Evolutionary conservation across 371 early-diverging fungal genomes (phyloP).

Genomic region (Mortierella sp.): DNA sequence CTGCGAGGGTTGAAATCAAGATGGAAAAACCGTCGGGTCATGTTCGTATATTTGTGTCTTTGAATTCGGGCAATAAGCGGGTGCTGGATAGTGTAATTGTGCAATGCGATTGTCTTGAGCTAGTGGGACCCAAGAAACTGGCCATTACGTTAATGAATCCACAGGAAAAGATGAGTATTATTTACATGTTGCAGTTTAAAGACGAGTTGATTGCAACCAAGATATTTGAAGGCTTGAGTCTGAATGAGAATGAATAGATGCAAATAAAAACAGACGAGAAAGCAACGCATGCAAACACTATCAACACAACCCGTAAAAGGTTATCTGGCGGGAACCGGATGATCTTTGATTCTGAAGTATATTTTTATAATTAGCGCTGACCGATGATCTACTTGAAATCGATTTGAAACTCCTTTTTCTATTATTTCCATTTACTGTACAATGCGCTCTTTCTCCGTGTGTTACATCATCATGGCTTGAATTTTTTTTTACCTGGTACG

Average conservation of each 20-base stretch:
- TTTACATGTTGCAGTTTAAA: conserved; percentile 56
- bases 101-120: conserved; percentile 50
- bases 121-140: conserved; percentile 55
- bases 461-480: too few species aligned
- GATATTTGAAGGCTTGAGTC: conserved; percentile 52
- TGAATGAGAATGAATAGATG: conserved; percentile 40
- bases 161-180: conserved; percentile 58
- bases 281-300: too few species aligned
- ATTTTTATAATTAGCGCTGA: not conserved
- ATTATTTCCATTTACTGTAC: too few species aligned
- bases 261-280: too few species aligned
- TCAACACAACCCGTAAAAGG: too few species aligned
- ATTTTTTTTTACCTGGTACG: too few species aligned
- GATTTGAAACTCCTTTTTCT: too few species aligned
- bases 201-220: conserved; percentile 43
- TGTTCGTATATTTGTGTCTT: conserved; percentile 45
- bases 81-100: conserved; percentile 56
- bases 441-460: too few species aligned
- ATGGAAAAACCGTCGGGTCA: conserved; percentile 55
- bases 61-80: conserved; percentile 31
- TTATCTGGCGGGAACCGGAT: not conserved
- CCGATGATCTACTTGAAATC: not conserved
- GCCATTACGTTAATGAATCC: conserved; percentile 53
- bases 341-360: not conserved
- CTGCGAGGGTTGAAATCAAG: conserved; percentile 46